Conservation (phyloP, 148 eudicot species). For the Bassia scoparia region DNA sequence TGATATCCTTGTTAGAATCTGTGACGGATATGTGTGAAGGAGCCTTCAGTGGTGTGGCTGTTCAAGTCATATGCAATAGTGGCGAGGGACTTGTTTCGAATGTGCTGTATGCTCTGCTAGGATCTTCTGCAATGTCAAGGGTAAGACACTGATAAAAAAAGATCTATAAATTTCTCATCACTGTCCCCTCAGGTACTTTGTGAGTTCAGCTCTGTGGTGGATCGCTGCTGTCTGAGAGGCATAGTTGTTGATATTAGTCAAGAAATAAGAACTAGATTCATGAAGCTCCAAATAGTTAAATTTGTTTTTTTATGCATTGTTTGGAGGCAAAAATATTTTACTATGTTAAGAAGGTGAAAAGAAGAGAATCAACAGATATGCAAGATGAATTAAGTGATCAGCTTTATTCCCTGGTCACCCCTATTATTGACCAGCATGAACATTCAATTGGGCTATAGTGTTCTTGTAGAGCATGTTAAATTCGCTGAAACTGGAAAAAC, state of each 20-base stretch:
- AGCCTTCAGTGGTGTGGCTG: slow-evolving; percentile 57
- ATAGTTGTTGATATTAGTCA: background rate
- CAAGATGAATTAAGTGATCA: background rate
- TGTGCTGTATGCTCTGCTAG: slow-evolving; percentile 92
- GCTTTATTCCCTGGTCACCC: background rate
- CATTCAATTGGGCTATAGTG: background rate
- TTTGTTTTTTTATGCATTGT: background rate
- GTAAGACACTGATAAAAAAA: slow-evolving; percentile 38
- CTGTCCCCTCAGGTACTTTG: background rate
- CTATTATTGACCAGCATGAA: background rate
- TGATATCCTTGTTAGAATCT: slow-evolving; percentile 58
- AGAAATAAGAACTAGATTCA: background rate
- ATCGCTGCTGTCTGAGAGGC: too few species aligned
- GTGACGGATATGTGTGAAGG: slow-evolving; percentile 46
- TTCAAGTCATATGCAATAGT: slow-evolving; percentile 72
- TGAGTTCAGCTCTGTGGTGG: background rate
- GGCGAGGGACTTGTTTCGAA: slow-evolving; percentile 92
- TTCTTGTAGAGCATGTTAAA: background rate
- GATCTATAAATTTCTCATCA: background rate
- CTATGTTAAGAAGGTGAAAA: background rate
- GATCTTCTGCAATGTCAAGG: slow-evolving; percentile 97
- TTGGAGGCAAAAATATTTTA: background rate
- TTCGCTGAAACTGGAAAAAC: background rate
- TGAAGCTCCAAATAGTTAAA: background rate
- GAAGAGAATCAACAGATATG: background rate